These are phyloP conservation scores for Cytospora chrysosperma DNA, from an alignment of 2,329 filamentous ascomycete genomes.

Conservation along the genomic window DNA sequence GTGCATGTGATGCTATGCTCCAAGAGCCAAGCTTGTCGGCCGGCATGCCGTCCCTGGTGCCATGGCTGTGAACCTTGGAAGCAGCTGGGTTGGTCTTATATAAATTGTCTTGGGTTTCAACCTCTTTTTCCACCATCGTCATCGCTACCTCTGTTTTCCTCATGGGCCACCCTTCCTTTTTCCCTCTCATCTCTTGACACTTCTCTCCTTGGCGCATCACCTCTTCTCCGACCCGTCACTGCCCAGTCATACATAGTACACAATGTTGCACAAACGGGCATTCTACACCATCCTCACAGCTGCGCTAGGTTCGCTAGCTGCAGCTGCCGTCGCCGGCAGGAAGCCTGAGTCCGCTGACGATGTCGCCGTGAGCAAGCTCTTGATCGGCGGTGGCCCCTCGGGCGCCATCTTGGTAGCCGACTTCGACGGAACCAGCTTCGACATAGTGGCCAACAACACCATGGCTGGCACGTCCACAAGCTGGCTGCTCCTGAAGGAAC, in stretches of 20 bases:
- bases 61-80: too few relatives aligned
- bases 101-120: too few relatives aligned
- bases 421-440: constrained; percentile 43
- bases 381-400: constrained; percentile 40
- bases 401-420: constrained; percentile 41
- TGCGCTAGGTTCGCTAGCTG: constrained; percentile 7
- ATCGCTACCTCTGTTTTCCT: too few relatives aligned
- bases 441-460: constrained; percentile 37
- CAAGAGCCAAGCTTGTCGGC: too few relatives aligned
- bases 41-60: too few relatives aligned
- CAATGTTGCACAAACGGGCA: background rate
- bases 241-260: background rate
- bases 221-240: too few relatives aligned
- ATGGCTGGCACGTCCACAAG: constrained; percentile 37
- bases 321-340: background rate
- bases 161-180: too few relatives aligned
- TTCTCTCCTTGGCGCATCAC: too few relatives aligned
- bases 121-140: too few relatives aligned
- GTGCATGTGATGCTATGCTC: too few relatives aligned
- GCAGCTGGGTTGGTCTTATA: too few relatives aligned
- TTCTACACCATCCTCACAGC: background rate
- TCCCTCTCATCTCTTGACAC: too few relatives aligned
- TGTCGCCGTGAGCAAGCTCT: constrained; percentile 32
- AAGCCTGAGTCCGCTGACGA: background rate
- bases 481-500: constrained; percentile 45